These are phyloP conservation scores for Boletus sp. DNA, from an alignment of 1,284 basidiomycete genomes.

Conservation along the genomic window DNA sequence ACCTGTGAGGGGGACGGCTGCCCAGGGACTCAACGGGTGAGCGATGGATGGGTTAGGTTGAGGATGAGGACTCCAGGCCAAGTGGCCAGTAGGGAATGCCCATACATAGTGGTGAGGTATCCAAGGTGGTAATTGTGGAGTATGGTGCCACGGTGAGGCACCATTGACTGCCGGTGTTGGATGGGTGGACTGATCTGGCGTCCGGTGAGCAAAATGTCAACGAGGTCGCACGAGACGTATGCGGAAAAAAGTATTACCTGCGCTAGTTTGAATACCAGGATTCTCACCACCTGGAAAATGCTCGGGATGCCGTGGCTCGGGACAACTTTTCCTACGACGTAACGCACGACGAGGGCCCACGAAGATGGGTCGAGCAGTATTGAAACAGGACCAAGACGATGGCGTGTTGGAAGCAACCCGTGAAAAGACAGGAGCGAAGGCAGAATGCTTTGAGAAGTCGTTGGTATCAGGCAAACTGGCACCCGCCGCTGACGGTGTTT, in stretches of 20 bases:
- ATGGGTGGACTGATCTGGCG: constrained; percentile 11
- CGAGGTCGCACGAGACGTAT: background rate
- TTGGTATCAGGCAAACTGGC: constrained; percentile 9
- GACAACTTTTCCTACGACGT: constrained; percentile 7
- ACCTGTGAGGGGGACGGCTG: constrained; percentile 23
- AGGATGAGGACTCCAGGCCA: constrained; percentile 36
- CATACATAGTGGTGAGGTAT: constrained; percentile 24
- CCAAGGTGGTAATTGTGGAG: constrained; percentile 12
- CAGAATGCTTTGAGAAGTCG: constrained; percentile 19
- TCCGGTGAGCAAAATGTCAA: constrained; percentile 4
- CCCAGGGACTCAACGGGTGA: constrained; percentile 15
- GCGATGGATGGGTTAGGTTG: constrained; percentile 21
- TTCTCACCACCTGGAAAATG: constrained; percentile 22
- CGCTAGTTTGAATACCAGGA: constrained; percentile 16
- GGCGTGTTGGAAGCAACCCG: background rate
- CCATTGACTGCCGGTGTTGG: background rate
- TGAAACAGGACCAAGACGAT: constrained; percentile 1
- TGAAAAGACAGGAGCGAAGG: constrained; percentile 24
- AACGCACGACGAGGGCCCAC: constrained; percentile 6
- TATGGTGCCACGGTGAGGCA: constrained; percentile 3
- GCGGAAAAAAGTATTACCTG: constrained; percentile 15
- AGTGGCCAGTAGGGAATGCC: constrained; percentile 22
- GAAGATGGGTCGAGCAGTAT: constrained; percentile 16
- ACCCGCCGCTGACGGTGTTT: background rate
- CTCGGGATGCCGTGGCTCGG: constrained; percentile 7